Evolutionary conservation across 2,329 filamentous ascomycete genomes (phyloP).

Genomic region (Huntiella bhutanensis): DNA sequence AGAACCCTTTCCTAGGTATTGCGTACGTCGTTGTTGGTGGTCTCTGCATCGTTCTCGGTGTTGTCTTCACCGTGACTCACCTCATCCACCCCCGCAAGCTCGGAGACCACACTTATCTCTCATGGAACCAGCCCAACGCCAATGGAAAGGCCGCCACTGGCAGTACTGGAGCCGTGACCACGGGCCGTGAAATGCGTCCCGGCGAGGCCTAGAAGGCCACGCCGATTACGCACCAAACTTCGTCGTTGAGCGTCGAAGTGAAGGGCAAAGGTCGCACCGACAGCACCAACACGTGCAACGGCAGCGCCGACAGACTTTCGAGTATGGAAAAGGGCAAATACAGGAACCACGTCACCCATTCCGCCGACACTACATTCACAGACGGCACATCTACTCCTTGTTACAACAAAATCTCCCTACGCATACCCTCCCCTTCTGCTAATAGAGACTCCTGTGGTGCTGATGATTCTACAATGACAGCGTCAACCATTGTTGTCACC

Average conservation of each 20-base stretch:
- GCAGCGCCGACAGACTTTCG: background rate
- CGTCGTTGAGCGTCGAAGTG: background rate
- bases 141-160: slow-evolving; percentile 22
- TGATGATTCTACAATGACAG: no score
- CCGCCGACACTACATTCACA: background rate
- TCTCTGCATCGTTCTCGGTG: slow-evolving; percentile 74
- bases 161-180: slow-evolving; percentile 24
- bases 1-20: slow-evolving; percentile 90
- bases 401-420: no score
- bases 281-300: background rate
- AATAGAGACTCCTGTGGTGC: no score
- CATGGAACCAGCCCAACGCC: slow-evolving; percentile 59
- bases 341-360: background rate
- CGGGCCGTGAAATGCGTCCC: slow-evolving; percentile 36
- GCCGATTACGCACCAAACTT: slow-evolving; percentile 1
- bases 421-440: no score
- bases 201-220: slow-evolving; percentile 22
- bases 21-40: slow-evolving; percentile 89
- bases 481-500: no score
- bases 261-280: background rate
- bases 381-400: no score
- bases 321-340: background rate
- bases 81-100: slow-evolving; percentile 90
- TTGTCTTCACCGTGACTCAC: slow-evolving; percentile 76
- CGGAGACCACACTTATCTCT: slow-evolving; percentile 91